phyloP scores from a whole-genome alignment of 176 grass and related monocot genomes.

The Musa beccarii region DNA sequence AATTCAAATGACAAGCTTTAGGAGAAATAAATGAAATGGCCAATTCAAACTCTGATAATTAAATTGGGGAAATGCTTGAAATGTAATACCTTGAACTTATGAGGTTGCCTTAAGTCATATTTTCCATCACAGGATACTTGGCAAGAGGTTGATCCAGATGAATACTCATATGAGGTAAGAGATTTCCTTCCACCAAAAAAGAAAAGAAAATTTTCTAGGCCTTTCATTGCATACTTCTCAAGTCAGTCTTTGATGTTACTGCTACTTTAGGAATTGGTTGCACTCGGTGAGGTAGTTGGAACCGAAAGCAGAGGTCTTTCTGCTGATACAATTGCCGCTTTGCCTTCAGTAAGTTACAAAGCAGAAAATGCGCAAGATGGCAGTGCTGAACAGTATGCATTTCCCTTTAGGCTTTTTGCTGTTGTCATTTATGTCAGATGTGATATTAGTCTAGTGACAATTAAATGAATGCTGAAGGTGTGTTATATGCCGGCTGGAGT shows the following conservation, averaged over 20 bases:
- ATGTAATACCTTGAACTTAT: too few species aligned
- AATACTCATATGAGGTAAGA: slow-evolving; percentile 89
- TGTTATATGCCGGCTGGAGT: slow-evolving; percentile 90
- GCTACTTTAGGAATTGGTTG: slow-evolving; percentile 57
- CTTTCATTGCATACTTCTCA: slow-evolving; percentile 1
- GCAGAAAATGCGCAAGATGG: slow-evolving; percentile 60
- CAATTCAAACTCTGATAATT: too few species aligned
- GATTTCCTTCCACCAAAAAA: slow-evolving; percentile 2
- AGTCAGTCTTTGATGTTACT: slow-evolving; percentile 27
- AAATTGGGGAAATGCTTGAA: too few species aligned
- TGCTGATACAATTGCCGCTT: slow-evolving; percentile 74
- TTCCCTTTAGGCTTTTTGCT: slow-evolving; percentile 27
- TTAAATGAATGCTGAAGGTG: slow-evolving; percentile 47
- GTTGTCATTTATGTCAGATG: neutral
- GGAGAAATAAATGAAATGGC: too few species aligned
- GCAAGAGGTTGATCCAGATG: slow-evolving; percentile 92
- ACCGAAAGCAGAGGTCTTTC: slow-evolving; percentile 80
- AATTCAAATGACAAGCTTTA: too few species aligned
- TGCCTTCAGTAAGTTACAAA: slow-evolving; percentile 82
- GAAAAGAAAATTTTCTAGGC: too few species aligned
- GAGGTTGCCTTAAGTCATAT: too few species aligned
- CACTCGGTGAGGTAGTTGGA: slow-evolving; percentile 84
- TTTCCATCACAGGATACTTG: slow-evolving; percentile 60
- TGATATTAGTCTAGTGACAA: slow-evolving; percentile 5
- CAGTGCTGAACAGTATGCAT: slow-evolving; percentile 81